These are phyloP conservation scores for Aureobasidium sp. DNA, from an alignment of 2,329 filamentous ascomycete species.

Conservation along the genomic window DNA sequence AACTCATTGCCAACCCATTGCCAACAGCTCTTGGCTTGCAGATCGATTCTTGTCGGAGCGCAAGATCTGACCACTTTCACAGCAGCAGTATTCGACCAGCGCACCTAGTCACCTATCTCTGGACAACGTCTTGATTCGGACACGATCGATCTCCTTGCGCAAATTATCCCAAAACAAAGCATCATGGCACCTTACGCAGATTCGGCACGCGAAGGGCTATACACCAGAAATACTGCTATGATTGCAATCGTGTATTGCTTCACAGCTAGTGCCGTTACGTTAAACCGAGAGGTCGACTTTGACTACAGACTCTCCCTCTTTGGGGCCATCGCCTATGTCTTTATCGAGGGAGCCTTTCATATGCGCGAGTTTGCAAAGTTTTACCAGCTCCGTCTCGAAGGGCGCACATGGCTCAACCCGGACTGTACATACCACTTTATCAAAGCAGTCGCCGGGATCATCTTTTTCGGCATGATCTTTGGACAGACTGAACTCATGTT, in stretches of 20 bases:
- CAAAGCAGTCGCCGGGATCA: neutral
- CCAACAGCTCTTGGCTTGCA: neutral
- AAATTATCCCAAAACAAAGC: too few species aligned
- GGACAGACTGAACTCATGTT: neutral
- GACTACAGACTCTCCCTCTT: neutral
- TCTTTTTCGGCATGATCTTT: neutral
- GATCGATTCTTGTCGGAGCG: neutral
- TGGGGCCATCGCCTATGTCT: neutral
- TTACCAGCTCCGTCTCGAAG: neutral
- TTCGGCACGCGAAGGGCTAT: neutral
- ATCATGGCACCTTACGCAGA: neutral
- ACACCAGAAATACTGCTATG: neutral
- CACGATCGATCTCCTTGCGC: too few species aligned
- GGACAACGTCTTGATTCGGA: too few species aligned
- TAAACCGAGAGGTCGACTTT: neutral
- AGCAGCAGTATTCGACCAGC: neutral
- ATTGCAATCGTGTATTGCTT: neutral
- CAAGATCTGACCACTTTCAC: neutral
- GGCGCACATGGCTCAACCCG: neutral
- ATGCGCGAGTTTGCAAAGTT: neutral
- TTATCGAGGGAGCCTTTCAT: neutral
- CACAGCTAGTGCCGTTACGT: neutral
- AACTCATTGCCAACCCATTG: too few species aligned
- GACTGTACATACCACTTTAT: neutral
- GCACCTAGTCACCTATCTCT: neutral